Evolutionary conservation across 805 yeast species (phyloP).

Genomic region (Naumovozyma baii): DNA sequence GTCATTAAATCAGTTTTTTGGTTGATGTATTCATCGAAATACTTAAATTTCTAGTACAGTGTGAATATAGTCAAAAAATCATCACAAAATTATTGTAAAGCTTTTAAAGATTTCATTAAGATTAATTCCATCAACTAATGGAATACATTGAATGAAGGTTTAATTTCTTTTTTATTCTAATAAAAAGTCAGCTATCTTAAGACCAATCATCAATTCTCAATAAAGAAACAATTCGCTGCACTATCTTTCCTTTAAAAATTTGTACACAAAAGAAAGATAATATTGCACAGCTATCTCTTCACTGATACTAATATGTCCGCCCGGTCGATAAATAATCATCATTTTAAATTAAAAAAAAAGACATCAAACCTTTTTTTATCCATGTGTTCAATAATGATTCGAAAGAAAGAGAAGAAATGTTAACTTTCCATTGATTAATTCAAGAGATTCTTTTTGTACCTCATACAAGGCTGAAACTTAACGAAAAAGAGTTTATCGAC

Average conservation of each 20-base stretch:
- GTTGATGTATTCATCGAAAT: slow-evolving; percentile 29
- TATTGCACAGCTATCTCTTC: slow-evolving; percentile 17
- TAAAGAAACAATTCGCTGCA: slow-evolving; percentile 12
- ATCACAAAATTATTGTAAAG: slow-evolving; percentile 6
- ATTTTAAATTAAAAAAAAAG: slow-evolving; percentile 9
- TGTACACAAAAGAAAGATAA: slow-evolving; percentile 30
- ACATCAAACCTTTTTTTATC: background rate
- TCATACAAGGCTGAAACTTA: slow-evolving; percentile 44
- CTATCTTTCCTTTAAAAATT: slow-evolving; percentile 27
- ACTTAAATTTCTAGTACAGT: slow-evolving; percentile 32
- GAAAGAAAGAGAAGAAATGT: background rate
- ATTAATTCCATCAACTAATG: slow-evolving; percentile 5
- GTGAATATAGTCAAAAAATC: slow-evolving; percentile 27
- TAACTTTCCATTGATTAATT: too few relatives aligned
- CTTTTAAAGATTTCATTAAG: background rate
- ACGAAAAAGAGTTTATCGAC: slow-evolving; percentile 38
- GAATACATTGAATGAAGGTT: background rate
- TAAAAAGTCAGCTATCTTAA: slow-evolving; percentile 30
- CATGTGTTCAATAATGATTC: background rate
- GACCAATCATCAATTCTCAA: slow-evolving; percentile 35
- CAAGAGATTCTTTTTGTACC: too few relatives aligned
- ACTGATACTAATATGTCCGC: slow-evolving; percentile 37
- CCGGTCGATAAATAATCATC: slow-evolving; percentile 39
- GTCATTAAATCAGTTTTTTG: slow-evolving; percentile 34
- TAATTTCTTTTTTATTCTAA: background rate